Base-by-base conservation (phyloP, 768 basidiomycete genomes). In the Mrakia blollopis region DNA sequence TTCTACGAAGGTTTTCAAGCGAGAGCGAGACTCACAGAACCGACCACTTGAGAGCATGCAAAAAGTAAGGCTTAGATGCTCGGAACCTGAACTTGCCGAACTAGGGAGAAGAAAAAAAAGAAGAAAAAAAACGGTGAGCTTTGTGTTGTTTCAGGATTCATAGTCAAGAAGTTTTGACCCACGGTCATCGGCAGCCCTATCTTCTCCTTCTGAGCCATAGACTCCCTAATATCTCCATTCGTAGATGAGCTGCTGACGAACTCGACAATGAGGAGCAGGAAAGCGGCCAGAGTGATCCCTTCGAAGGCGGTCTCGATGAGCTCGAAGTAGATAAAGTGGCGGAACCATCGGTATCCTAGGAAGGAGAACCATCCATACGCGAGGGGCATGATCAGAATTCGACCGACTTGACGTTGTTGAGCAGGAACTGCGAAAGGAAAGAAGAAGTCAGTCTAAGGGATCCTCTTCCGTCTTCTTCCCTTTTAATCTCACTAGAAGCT, bases 241-340 rank as follows among this genome's bases (percentile, higher is more conserved):
- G 85, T 79, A 3, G 89, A 89, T 3, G 90, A 91, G 28, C 87
- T 86, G 5, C 92, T 91, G 2, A 95, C 92, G 82, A 88, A 94
- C 81, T 94, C 92, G 65, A 96, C 90, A 65, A 96, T 86, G 8
- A 96, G 87, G 32, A 76, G 57, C 7, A 97, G 83, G 85, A 96
- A 96, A 32, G 94, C 94, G 81, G 91, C 91, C 50, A 94, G 81
- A 0, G 91, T 92, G 72, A 94, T 84, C 5, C 92, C 91, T 89
- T 94, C 79, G 44, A 44, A 44, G 11, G 44, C 44, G 2, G 44
- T 44, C 14, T 44, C 44, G 44, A 44, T 44, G 5, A 44, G 10
- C 44, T 44, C 44, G 44, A 44, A 44, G 44, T 44, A 44, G 11
- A 44, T 14, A 44, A 11, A 44, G 44, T 44, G 44, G 13, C 44